Base-by-base conservation (phyloP, 1,284 basidiomycete species). In the Pterula multifida region DNA sequence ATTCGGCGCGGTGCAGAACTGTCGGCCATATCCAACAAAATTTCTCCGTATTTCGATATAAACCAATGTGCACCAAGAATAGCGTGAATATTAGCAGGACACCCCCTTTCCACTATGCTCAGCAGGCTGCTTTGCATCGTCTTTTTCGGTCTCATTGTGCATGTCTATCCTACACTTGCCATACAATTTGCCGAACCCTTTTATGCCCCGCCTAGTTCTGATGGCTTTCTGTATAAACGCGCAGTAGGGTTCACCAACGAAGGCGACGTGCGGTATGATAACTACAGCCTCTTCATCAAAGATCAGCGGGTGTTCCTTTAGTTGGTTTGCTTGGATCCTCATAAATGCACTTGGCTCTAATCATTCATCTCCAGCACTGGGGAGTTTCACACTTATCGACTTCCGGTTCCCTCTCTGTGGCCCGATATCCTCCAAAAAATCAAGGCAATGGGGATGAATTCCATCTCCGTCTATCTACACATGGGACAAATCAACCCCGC, bases 361-460 rank as follows among this genome's bases (percentile, higher is more conserved):
- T 35, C 19, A 11, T 36, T 47, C n/a, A 17, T 32, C 6, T 32
- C 6, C 47, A 75, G 73, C 53, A 72, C 73, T 0, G 86, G 86
- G 39, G 89, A 91, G 62, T 89, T 91, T 60, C 88, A 91, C 58
- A 79, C 88, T 0, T 91, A 84, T 67, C 76, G 89, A 21, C 67
- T 90, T 1, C 89, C 89, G 1, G 81, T 89, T 1, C 85, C 84
- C 0, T 77, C 76, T 2, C 63, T 91, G 49, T 91, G 88, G 88
- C 71, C 78, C 15, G 88, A 91, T 58, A 81, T 90, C 50, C 73
- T 91, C 45, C 79, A 91, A 57, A 91, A 88, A 62, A 68, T 80
- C 56, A 85, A 86, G 56, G 88, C 86, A 0, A 79, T 83, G 0
- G 89, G 88, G n/a, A 67, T 90, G 54, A 91, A 90, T 56, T 74